A percentile compares a stretch with the other conserved stretches of the same genome.
These are phyloP conservation scores for Marsdenia floribunda DNA, from an alignment of 257 asterid genomes.

Conservation along the genomic window DNA sequence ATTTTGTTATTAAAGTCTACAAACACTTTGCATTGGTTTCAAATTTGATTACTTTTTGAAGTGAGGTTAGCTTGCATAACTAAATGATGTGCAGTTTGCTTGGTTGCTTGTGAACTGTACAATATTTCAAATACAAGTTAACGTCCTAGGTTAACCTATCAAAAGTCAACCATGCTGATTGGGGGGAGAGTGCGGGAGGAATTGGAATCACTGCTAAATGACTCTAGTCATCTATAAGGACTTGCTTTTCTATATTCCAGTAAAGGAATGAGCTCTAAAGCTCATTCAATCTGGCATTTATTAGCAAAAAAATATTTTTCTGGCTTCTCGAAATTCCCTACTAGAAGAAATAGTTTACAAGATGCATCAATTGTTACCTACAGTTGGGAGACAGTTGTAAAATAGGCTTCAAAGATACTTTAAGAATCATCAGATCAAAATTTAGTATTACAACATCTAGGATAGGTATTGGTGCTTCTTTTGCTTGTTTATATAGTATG, in stretches of 20 bases:
- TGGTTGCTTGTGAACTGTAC: not conserved
- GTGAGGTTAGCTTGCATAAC: not conserved
- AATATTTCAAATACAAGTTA: not conserved
- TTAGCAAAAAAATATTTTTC: constrained; percentile 67
- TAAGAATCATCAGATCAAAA: constrained; percentile 87
- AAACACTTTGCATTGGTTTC: not conserved
- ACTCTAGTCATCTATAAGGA: constrained; percentile 85
- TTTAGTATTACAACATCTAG: constrained; percentile 84
- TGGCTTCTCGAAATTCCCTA: constrained; percentile 32
- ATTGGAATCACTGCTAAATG: constrained; percentile 78
- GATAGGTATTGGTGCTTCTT: constrained; percentile 59
- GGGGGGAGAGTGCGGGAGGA: constrained; percentile 99
- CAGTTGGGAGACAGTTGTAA: constrained; percentile 56
- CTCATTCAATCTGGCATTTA: constrained; percentile 81
- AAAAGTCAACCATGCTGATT: constrained; percentile 42
- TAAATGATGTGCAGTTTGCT: not conserved
- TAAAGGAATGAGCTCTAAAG: constrained; percentile 86
- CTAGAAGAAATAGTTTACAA: constrained; percentile 41
- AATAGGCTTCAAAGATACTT: constrained; percentile 76
- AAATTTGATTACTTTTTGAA: not conserved
- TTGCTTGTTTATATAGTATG: not conserved
- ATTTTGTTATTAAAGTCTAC: not conserved
- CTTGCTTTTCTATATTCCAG: constrained; percentile 92
- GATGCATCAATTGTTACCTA: constrained; percentile 32
- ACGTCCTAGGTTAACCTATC: constrained; percentile 1